Conservation (phyloP, 768 basidiomycete species). For the Gyrodon lividus region DNA sequence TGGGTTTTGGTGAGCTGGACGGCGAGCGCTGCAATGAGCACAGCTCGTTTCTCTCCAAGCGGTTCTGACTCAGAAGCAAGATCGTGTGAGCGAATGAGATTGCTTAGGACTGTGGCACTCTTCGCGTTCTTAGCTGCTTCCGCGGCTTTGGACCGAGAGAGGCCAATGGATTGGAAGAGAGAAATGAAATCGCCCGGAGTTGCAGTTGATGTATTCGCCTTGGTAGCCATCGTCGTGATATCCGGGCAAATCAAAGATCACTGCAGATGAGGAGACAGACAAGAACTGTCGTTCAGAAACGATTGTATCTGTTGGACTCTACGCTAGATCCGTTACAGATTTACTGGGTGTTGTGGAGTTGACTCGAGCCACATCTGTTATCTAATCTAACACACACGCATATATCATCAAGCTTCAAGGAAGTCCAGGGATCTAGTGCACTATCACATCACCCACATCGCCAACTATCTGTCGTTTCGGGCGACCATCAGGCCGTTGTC, state of each 20-base stretch:
- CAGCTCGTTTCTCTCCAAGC: slow-evolving; percentile 79
- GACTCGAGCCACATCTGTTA: slow-evolving; percentile 10
- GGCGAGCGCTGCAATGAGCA: slow-evolving; percentile 66
- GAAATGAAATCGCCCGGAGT: slow-evolving; percentile 12
- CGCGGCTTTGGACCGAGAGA: slow-evolving; percentile 72
- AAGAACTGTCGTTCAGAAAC: background rate
- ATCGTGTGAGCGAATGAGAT: slow-evolving; percentile 60
- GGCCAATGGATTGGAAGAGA: slow-evolving; percentile 75
- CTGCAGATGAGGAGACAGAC: background rate
- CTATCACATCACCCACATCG: slow-evolving; percentile 20
- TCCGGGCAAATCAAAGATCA: background rate
- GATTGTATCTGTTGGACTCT: background rate
- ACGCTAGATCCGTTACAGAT: background rate
- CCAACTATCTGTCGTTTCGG: slow-evolving; percentile 24
- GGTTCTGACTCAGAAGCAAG: slow-evolving; percentile 36
- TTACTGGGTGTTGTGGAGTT: too few species aligned
- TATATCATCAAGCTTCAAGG: background rate
- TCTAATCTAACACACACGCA: slow-evolving; percentile 20
- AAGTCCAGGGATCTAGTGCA: too few species aligned
- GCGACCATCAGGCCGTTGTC: slow-evolving; percentile 23
- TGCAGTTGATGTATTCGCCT: slow-evolving; percentile 9
- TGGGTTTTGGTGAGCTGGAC: slow-evolving; percentile 56
- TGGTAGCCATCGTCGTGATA: slow-evolving; percentile 10
- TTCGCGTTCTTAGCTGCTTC: slow-evolving; percentile 84
- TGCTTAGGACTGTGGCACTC: slow-evolving; percentile 65